A percentile compares a stretch with the other conserved stretches of the same genome.
Evolutionary conservation across 345 rosid genomes (phyloP).

Genomic region (Turritis glabra): DNA sequence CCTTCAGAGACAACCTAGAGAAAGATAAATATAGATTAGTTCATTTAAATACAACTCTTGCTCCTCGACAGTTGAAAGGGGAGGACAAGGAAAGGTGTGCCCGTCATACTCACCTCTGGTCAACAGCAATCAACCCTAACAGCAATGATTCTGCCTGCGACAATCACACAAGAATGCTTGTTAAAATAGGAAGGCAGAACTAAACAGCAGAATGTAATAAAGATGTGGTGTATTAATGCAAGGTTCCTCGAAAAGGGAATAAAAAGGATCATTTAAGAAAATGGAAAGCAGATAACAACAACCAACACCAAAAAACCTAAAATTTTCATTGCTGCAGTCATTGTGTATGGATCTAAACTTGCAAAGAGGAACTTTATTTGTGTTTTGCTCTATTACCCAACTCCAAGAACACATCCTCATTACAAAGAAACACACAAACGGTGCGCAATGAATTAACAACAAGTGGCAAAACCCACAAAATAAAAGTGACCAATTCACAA

Average conservation of each 20-base stretch:
- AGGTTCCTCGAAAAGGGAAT: not conserved
- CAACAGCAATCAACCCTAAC: slow-evolving; percentile 39
- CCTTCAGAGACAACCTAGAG: slow-evolving; percentile 47
- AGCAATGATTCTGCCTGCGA: slow-evolving; percentile 42
- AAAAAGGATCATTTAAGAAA: not conserved
- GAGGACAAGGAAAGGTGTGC: not conserved
- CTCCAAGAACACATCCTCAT: slow-evolving; percentile 11
- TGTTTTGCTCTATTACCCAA: not conserved
- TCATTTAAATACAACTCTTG: not conserved
- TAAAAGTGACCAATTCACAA: not conserved
- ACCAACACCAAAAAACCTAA: not conserved
- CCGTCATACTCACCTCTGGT: slow-evolving; percentile 43
- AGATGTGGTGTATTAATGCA: not conserved
- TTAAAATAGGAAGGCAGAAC: not conserved
- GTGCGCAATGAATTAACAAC: not conserved
- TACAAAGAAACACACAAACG: not conserved
- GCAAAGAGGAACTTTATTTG: not conserved
- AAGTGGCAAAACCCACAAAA: not conserved
- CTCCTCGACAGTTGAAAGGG: not conserved
- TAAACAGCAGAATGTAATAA: not conserved
- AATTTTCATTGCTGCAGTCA: not conserved
- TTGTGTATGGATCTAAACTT: not conserved
- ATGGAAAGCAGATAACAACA: not conserved
- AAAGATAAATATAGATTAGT: slow-evolving; percentile 2
- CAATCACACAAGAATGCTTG: not conserved